phyloP scores from a whole-genome alignment of 805 yeast species.

The Candida maris region DNA sequence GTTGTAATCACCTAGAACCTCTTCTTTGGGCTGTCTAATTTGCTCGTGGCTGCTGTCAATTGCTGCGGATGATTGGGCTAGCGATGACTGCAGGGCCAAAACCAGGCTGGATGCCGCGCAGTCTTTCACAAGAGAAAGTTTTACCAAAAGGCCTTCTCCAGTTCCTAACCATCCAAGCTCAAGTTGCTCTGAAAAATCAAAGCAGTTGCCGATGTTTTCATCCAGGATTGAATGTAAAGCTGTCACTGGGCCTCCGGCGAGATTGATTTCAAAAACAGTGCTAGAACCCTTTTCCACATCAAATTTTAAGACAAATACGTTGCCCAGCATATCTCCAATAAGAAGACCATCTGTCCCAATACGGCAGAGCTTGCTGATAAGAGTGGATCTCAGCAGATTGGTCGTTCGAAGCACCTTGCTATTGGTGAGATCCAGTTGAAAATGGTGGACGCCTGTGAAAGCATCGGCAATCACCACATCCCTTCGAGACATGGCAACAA shows the following conservation, averaged over 20 bases:
- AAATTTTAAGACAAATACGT: conserved; percentile 13
- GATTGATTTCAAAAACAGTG: conserved; percentile 5
- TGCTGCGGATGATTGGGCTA: background rate
- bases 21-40: too few relatives aligned
- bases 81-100: background rate
- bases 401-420: conserved; percentile 1
- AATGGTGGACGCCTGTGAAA: conserved; percentile 18
- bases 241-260: conserved; percentile 3
- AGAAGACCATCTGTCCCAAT: conserved; percentile 15
- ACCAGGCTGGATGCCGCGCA: background rate
- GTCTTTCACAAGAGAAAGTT: conserved; percentile 1
- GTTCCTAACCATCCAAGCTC: conserved; percentile 15
- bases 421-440: conserved; percentile 5
- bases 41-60: too few relatives aligned
- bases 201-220: too few relatives aligned
- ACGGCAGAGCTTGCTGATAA: conserved; percentile 8
- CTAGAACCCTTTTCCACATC: background rate
- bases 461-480: conserved; percentile 19
- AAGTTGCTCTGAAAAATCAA: background rate
- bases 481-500: background rate
- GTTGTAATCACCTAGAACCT: too few relatives aligned
- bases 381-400: background rate
- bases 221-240: background rate
- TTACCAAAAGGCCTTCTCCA: conserved; percentile 11
- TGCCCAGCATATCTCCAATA: conserved; percentile 26